A percentile compares a stretch with the other conserved stretches of the same genome.
phyloP scores from a whole-genome alignment of 2,329 filamentous ascomycete genomes.

The Dactylellina parvicollis region DNA sequence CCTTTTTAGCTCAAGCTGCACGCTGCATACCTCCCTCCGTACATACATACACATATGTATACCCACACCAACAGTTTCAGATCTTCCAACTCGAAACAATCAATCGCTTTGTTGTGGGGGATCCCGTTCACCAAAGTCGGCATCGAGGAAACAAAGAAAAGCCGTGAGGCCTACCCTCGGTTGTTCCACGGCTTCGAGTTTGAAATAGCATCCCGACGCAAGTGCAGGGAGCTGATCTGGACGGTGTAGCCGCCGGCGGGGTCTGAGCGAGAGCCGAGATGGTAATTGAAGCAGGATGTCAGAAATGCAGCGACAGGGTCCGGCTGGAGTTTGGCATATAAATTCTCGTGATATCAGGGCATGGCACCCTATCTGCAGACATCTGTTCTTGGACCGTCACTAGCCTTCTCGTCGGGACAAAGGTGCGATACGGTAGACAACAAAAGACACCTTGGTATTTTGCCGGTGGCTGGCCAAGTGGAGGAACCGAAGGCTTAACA shows the following conservation, averaged over 20 bases:
- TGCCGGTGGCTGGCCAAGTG: no score
- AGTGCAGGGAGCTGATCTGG: not conserved
- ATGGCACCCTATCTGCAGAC: constrained; percentile 18
- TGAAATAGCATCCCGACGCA: no score
- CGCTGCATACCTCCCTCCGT: constrained; percentile 20
- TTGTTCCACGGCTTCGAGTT: no score
- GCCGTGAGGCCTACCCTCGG: no score
- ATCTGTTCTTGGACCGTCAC: constrained; percentile 9
- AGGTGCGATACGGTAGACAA: not conserved
- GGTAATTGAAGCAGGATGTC: constrained; percentile 4
- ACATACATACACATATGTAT: no score
- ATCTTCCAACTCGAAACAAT: constrained; percentile 49
- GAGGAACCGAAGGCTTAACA: not conserved
- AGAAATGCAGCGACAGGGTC: constrained; percentile 7
- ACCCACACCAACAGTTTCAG: constrained; percentile 53
- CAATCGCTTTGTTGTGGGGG: constrained; percentile 32
- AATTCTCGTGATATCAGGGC: constrained; percentile 45
- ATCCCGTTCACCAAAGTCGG: no score
- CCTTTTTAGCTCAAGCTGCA: constrained; percentile 25
- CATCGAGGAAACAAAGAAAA: no score
- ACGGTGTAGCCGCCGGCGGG: not conserved
- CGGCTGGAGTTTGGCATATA: constrained; percentile 21
- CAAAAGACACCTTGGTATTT: constrained; percentile 28
- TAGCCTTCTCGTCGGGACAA: constrained; percentile 29
- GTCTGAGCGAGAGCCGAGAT: constrained; percentile 18